These are phyloP conservation scores for Pulveroboletus sp. DNA, from an alignment of 768 basidiomycete species.

Conservation along the genomic window DNA sequence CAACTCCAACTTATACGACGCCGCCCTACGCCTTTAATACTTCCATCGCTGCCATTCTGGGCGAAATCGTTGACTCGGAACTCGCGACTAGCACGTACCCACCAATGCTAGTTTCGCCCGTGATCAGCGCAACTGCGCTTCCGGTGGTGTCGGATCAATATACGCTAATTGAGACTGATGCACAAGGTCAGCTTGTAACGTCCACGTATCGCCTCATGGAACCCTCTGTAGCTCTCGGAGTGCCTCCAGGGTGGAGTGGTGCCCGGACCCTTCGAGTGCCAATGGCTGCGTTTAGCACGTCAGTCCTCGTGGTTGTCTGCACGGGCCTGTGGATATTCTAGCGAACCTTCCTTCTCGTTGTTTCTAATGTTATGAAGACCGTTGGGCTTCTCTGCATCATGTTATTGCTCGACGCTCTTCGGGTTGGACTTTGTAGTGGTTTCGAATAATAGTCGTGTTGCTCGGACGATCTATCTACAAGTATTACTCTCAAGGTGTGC, in stretches of 20 bases:
- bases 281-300: constrained; percentile 5
- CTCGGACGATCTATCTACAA: not conserved
- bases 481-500: too few relatives aligned
- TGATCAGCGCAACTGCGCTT: constrained; percentile 47
- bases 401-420: not conserved
- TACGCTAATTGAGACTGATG: constrained; percentile 56
- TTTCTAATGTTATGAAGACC: not conserved
- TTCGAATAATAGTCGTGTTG: not conserved
- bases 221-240: constrained; percentile 52
- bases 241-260: constrained; percentile 55
- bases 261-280: constrained; percentile 8
- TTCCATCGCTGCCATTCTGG: constrained; percentile 49
- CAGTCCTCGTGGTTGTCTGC: constrained; percentile 10
- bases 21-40: constrained; percentile 68
- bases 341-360: not conserved
- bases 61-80: constrained; percentile 53
- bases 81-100: constrained; percentile 71
- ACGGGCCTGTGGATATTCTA: constrained; percentile 16
- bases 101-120: constrained; percentile 45
- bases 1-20: constrained; percentile 59
- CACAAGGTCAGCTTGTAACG: constrained; percentile 49
- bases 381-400: not conserved
- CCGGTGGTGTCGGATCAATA: constrained; percentile 50
- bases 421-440: not conserved
- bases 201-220: constrained; percentile 44